phyloP scores from a whole-genome alignment of 2,329 filamentous ascomycete genomes.

The Lasiodiplodia sp. region DNA sequence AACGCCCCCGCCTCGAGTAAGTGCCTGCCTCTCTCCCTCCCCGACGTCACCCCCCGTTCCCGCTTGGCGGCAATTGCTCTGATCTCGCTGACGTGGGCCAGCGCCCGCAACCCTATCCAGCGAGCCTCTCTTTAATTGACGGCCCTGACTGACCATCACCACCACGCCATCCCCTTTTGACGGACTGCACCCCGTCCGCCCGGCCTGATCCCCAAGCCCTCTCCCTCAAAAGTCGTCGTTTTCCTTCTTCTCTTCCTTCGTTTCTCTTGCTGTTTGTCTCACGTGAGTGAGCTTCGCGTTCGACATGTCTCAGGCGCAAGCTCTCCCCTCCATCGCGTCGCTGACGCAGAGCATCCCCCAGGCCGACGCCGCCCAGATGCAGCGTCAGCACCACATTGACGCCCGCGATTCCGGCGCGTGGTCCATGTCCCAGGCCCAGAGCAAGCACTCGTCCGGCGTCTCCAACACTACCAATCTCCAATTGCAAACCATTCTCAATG shows the following conservation, averaged over 20 bases:
- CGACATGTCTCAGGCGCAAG: constrained; percentile 42
- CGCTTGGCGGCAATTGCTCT: constrained; percentile 5
- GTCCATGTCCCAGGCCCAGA: constrained; percentile 66
- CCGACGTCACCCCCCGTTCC: constrained; percentile 15
- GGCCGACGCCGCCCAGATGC: constrained; percentile 44
- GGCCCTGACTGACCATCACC: constrained; percentile 13
- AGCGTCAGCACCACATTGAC: constrained; percentile 42
- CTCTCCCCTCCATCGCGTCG: constrained; percentile 49
- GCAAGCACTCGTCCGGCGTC: constrained; percentile 55
- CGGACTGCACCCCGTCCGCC: constrained; percentile 10
- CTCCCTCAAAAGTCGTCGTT: constrained; percentile 1
- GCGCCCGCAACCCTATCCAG: neutral
- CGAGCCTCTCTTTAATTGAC: constrained; percentile 19
- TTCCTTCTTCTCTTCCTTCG: neutral
- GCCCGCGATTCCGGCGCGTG: constrained; percentile 67
- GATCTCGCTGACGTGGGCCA: constrained; percentile 14
- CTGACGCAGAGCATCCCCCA: constrained; percentile 44
- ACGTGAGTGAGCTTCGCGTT: constrained; percentile 16
- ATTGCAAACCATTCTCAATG: constrained; percentile 58
- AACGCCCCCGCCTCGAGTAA: constrained; percentile 25
- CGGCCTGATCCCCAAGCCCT: neutral
- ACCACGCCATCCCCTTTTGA: constrained; percentile 18
- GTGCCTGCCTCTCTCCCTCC: neutral
- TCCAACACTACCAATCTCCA: constrained; percentile 57
- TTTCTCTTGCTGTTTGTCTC: constrained; percentile 12